A percentile compares a stretch with the other conserved stretches of the same genome.
phyloP scores from a whole-genome alignment of 495 filamentous ascomycete genomes.

The Aspergillus taichungensis region DNA sequence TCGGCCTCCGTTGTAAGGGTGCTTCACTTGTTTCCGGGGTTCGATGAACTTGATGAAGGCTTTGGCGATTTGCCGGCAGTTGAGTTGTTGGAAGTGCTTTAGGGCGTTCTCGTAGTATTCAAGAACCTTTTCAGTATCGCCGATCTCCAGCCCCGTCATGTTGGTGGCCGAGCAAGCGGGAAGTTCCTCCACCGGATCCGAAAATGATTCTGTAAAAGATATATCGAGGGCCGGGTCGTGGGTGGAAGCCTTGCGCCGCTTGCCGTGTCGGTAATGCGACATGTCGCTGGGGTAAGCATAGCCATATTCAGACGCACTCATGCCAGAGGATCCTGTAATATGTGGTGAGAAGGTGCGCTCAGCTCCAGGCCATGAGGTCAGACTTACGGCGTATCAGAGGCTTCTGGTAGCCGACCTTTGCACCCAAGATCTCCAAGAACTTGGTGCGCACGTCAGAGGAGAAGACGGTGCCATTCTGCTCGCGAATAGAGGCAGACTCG shows the following conservation, averaged over 20 bases:
- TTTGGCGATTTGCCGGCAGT: slow-evolving; percentile 53
- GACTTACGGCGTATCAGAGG: slow-evolving; percentile 23
- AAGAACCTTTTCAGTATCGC: slow-evolving; percentile 28
- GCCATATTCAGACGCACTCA: slow-evolving; percentile 3
- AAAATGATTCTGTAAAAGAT: slow-evolving; percentile 11
- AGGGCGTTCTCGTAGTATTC: slow-evolving; percentile 31
- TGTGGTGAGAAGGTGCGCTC: neutral
- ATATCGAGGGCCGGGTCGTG: slow-evolving; percentile 9
- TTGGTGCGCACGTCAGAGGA: slow-evolving; percentile 28
- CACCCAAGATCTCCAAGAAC: slow-evolving; percentile 30
- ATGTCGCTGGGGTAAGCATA: slow-evolving; percentile 9
- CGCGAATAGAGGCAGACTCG: slow-evolving; percentile 30
- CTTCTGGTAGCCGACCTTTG: slow-evolving; percentile 23
- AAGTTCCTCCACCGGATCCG: slow-evolving; percentile 20
- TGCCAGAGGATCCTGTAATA: slow-evolving; percentile 7
- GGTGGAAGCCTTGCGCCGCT: slow-evolving; percentile 24
- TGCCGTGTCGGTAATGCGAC: slow-evolving; percentile 22
- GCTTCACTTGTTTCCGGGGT: slow-evolving; percentile 75
- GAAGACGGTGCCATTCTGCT: slow-evolving; percentile 28
- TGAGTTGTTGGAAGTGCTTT: slow-evolving; percentile 37
- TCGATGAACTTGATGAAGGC: slow-evolving; percentile 76
- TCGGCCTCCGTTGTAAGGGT: slow-evolving; percentile 66
- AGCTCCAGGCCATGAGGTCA: no score
- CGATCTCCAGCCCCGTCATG: slow-evolving; percentile 30
- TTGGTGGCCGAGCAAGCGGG: slow-evolving; percentile 22